These are phyloP conservation scores for Verruconis gallopava DNA, from an alignment of 2,329 filamentous ascomycete genomes.

Conservation along the genomic window DNA sequence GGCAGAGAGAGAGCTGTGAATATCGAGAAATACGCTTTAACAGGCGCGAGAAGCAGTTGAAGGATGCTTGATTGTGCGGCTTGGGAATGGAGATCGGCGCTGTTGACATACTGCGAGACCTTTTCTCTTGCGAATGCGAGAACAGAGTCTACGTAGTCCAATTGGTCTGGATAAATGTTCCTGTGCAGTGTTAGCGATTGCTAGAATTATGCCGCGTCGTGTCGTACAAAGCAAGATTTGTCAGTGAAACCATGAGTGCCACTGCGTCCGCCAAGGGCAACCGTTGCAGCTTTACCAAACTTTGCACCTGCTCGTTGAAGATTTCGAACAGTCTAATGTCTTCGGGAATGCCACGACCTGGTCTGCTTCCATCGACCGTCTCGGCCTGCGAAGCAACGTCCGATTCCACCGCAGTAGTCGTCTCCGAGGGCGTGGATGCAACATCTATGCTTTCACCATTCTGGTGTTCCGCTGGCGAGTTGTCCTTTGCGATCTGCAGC, in stretches of 20 bases:
- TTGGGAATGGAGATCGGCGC: slow-evolving; percentile 83
- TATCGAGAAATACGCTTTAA: slow-evolving; percentile 80
- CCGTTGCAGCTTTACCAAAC: slow-evolving; percentile 80
- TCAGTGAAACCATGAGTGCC: slow-evolving; percentile 81
- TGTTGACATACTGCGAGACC: slow-evolving; percentile 79
- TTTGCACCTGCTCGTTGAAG: slow-evolving; percentile 92
- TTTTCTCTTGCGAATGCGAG: slow-evolving; percentile 79
- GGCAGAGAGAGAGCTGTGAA: slow-evolving; percentile 94
- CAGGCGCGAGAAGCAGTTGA: slow-evolving; percentile 76
- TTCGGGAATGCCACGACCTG: slow-evolving; percentile 47
- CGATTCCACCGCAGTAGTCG: slow-evolving; percentile 6
- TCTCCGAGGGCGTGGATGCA: slow-evolving; percentile 18
- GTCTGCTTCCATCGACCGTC: slow-evolving; percentile 9
- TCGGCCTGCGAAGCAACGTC: slow-evolving; percentile 16
- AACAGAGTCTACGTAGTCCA: slow-evolving; percentile 94
- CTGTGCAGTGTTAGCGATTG: too few species aligned
- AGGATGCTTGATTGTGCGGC: slow-evolving; percentile 81
- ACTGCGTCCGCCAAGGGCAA: slow-evolving; percentile 91
- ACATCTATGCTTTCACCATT: slow-evolving; percentile 17
- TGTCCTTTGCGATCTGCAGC: slow-evolving; percentile 54
- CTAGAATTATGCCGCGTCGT: too few species aligned
- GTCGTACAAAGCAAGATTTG: slow-evolving; percentile 72
- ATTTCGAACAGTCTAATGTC: slow-evolving; percentile 90
- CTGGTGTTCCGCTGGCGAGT: slow-evolving; percentile 18
- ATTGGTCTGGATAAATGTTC: slow-evolving; percentile 83